Percentiles rank a stretch among this genome's conserved stretches.
Evolutionary conservation across 2,329 filamentous ascomycete species (phyloP).

Genomic region (Tothia fuscella): DNA sequence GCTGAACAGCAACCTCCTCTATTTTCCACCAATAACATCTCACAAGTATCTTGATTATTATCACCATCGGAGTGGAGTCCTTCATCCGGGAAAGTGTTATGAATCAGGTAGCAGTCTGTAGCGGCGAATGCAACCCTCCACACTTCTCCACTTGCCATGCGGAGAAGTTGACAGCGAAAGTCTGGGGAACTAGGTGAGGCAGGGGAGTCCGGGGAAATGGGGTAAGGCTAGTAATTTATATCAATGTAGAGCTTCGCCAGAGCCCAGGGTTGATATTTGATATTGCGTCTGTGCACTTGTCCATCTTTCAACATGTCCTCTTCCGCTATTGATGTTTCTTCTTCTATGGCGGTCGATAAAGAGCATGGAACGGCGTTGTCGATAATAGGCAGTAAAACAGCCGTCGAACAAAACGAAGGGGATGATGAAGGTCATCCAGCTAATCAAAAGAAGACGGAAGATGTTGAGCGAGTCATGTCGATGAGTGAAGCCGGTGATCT

Average conservation of each 20-base stretch:
- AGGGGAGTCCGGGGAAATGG: too few species aligned
- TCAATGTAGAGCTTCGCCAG: too few species aligned
- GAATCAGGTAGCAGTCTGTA: too few species aligned
- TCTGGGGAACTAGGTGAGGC: too few species aligned
- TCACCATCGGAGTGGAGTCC: too few species aligned
- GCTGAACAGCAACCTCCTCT: not conserved
- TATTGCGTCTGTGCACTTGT: not conserved
- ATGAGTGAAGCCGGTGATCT: constrained; percentile 30
- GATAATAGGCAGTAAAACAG: not conserved
- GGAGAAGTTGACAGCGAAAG: too few species aligned
- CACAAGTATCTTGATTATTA: too few species aligned
- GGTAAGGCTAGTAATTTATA: too few species aligned
- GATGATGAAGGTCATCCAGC: constrained; percentile 3
- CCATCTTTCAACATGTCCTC: not conserved
- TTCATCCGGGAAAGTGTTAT: too few species aligned
- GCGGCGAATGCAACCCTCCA: too few species aligned
- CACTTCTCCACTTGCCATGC: too few species aligned
- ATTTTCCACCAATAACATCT: constrained; percentile 3
- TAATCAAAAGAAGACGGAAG: constrained; percentile 24
- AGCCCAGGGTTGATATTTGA: not conserved
- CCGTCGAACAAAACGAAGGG: constrained; percentile 1
- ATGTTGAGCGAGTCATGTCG: constrained; percentile 40
- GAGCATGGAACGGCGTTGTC: constrained; percentile 7
- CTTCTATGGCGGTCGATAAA: not conserved
- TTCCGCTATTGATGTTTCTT: too few species aligned